A percentile compares a stretch with the other conserved stretches of the same genome.
Evolutionary conservation across 2,329 filamentous ascomycete genomes (phyloP).

Genomic region (Ceratocystis papillata): DNA sequence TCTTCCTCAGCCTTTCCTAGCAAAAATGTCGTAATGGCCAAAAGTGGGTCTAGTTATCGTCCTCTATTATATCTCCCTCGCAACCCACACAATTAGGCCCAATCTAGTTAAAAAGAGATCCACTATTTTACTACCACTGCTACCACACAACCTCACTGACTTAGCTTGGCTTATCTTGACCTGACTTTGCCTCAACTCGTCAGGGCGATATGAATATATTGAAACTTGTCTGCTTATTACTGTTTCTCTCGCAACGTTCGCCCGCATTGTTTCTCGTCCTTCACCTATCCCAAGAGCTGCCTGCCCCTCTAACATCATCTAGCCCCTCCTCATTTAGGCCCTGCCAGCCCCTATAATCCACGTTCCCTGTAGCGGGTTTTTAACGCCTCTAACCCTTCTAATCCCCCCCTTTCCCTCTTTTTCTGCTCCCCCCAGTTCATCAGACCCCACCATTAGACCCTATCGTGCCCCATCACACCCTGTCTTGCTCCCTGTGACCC

Average conservation of each 20-base stretch:
- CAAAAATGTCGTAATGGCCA: background rate
- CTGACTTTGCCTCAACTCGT: too few species aligned
- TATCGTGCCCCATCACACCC: too few species aligned
- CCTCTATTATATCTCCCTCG: conserved; percentile 17
- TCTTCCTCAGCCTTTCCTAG: background rate
- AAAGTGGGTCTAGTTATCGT: background rate
- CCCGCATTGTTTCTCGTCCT: background rate
- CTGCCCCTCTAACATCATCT: background rate
- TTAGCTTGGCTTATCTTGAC: too few species aligned
- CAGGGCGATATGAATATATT: too few species aligned
- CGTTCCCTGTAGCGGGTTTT: background rate
- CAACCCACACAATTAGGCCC: conserved; percentile 20
- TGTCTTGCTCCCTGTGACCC: too few species aligned
- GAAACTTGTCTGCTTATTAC: background rate
- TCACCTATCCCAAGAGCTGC: background rate
- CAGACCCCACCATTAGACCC: too few species aligned
- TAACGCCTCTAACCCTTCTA: background rate
- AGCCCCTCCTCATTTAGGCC: background rate
- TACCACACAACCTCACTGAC: background rate
- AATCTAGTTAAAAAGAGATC: conserved; percentile 22
- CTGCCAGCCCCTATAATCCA: background rate
- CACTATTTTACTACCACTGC: background rate
- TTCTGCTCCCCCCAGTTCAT: background rate
- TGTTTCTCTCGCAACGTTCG: background rate
- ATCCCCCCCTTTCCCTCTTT: background rate